phyloP scores from a whole-genome alignment of 768 basidiomycete species.

The Rhodotorula graminis region DNA sequence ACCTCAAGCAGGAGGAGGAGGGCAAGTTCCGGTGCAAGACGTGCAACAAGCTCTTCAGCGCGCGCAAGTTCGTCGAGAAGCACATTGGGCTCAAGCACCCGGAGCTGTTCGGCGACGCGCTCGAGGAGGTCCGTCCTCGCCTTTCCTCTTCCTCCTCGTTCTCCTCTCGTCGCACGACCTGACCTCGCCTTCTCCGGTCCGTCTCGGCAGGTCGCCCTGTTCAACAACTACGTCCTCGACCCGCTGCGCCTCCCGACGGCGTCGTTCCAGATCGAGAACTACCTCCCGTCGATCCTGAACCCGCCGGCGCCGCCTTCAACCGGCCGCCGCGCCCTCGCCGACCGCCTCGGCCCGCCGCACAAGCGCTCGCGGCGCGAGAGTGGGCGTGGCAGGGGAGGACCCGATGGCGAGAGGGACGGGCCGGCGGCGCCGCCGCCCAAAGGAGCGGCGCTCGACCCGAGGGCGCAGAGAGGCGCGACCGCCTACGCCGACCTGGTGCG shows the following conservation, averaged over 20 bases:
- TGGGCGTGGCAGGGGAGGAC: not conserved
- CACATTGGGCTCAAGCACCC: constrained; percentile 96
- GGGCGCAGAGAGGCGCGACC: constrained; percentile 18
- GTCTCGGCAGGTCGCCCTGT: constrained; percentile 58
- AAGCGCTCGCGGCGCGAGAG: constrained; percentile 5
- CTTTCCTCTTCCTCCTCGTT: not conserved
- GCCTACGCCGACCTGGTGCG: constrained; percentile 36
- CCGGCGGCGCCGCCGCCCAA: constrained; percentile 34
- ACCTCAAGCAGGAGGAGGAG: constrained; percentile 92
- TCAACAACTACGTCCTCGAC: constrained; percentile 94
- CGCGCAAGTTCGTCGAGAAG: constrained; percentile 93
- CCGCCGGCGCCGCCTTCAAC: not conserved
- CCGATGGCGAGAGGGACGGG: not conserved
- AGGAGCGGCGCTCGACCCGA: constrained; percentile 29
- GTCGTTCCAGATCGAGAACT: constrained; percentile 15
- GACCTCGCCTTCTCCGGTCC: no score
- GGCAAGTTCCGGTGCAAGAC: constrained; percentile 90
- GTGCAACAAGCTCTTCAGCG: constrained; percentile 96
- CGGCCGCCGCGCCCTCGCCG: not conserved
- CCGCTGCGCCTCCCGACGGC: constrained; percentile 68
- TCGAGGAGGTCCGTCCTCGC: constrained; percentile 78
- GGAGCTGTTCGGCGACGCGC: constrained; percentile 59
- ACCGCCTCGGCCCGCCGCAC: constrained; percentile 14
- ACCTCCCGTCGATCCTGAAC: constrained; percentile 19
- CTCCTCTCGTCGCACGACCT: no score